Evolutionary conservation across 208 protist genomes (phyloP).

Genomic region (Phytomonas sp.): DNA sequence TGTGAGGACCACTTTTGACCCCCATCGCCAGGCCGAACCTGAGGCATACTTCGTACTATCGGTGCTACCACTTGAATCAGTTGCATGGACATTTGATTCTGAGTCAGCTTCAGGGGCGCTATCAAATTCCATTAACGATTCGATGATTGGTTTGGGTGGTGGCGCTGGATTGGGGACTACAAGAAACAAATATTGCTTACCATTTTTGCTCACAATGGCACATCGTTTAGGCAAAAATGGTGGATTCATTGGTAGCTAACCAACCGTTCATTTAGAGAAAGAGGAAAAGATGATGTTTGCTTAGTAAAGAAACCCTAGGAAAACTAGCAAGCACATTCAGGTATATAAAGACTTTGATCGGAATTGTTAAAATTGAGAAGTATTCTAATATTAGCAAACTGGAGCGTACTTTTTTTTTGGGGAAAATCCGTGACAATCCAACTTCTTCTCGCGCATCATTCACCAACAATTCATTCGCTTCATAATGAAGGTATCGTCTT

Average conservation of each 20-base stretch:
- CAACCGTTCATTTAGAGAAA: conserved; percentile 3
- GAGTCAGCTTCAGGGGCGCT: conserved; percentile 3
- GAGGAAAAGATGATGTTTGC: not conserved
- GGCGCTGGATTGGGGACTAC: conserved; percentile 33
- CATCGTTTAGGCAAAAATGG: conserved; percentile 34
- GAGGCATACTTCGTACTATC: not conserved
- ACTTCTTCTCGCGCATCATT: not conserved
- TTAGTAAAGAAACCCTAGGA: not conserved
- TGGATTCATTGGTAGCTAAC: not conserved
- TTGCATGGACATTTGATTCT: conserved; percentile 7
- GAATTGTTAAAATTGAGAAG: not conserved
- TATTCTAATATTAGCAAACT: not conserved
- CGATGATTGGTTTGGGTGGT: conserved; percentile 26
- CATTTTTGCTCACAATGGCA: conserved; percentile 36
- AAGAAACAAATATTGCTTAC: conserved; percentile 50
- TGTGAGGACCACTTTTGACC: conserved; percentile 31
- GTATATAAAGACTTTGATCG: not conserved
- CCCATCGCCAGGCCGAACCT: conserved; percentile 8
- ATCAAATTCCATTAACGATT: conserved; percentile 72
- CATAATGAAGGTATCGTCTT: not conserved
- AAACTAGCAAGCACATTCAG: not conserved
- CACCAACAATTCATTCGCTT: not conserved
- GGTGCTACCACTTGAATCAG: not conserved
- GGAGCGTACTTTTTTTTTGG: not conserved
- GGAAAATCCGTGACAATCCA: not conserved